Evolutionary conservation across 202 grass and related monocot genomes (phyloP).

Genomic region (Setaria italica): DNA sequence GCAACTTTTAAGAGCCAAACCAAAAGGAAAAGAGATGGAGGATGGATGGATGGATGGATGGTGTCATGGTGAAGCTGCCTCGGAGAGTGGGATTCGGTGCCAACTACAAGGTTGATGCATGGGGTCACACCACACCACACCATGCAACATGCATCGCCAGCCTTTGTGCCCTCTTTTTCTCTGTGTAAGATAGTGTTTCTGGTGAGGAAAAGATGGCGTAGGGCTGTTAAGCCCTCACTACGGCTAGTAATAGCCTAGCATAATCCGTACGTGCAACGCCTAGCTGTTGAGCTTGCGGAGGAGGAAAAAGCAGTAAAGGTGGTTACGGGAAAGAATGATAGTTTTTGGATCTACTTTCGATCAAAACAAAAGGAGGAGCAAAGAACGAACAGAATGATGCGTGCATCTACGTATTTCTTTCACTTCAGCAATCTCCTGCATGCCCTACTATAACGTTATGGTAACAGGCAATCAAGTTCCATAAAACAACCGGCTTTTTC

Average conservation of each 20-base stretch:
- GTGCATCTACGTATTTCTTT: constrained; percentile 48
- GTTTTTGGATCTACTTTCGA: constrained; percentile 56
- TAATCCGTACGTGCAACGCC: constrained; percentile 49
- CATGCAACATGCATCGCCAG: constrained; percentile 42
- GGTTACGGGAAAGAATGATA: constrained; percentile 29
- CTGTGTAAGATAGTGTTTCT: constrained; percentile 51
- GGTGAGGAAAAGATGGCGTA: constrained; percentile 48
- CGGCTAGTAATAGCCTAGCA: constrained; percentile 53
- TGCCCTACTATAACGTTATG: constrained; percentile 28
- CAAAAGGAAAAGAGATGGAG: constrained; percentile 50
- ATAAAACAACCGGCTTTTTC: constrained; percentile 22
- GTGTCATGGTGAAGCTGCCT: constrained; percentile 77
- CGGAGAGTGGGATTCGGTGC: constrained; percentile 69
- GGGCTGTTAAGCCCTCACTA: constrained; percentile 58
- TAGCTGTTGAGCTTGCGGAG: constrained; percentile 40
- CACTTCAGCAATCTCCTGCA: constrained; percentile 3
- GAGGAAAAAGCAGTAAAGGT: constrained; percentile 55
- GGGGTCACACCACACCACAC: constrained; percentile 49
- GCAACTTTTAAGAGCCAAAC: constrained; percentile 68
- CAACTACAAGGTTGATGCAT: constrained; percentile 76
- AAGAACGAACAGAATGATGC: constrained; percentile 55
- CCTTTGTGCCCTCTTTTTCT: constrained; percentile 47
- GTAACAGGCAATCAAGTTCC: constrained; percentile 26
- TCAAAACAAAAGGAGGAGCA: constrained; percentile 23
- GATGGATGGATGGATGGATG: constrained; percentile 34